Base-by-base conservation (phyloP, 345 rosid genomes). In the Salix purpurea region DNA sequence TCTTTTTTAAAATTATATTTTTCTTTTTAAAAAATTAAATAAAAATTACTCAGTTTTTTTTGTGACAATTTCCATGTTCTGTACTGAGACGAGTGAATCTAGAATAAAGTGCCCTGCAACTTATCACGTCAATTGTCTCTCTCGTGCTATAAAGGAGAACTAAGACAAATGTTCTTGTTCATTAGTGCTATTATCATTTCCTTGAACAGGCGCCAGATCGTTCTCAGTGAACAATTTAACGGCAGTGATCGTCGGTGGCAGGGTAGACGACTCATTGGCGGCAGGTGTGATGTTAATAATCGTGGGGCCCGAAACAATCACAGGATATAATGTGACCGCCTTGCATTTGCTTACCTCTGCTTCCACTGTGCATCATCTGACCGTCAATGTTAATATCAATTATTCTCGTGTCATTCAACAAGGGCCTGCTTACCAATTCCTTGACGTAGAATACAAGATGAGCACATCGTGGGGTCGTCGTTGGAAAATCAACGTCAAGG, bases 371-470 rank as follows among this genome's bases (percentile, higher is more conserved):
- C 77, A 30, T 67, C 39, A 58, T 44, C 61, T 46, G 26, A 48
- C 78, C 76, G 81, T 76, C 12, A 16, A 79, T 23, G 69, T 69
- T 26, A 21, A 79, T 66, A n/a, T 70, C 81, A 0, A 79, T 18
- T 60, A 76, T 65, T 46, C 76, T 73, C 4, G 79, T 44, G n/a
- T 76, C 76, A 39, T 70, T 70, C 1, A 64, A 40, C 4, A 18
- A 4, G 18, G 78, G 68, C 23, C 67, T 40, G 36, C 0, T 44
- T 2, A n/a, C 39, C 18, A 54, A 6, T 16, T 76, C 78, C 1
- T 75, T 24, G 61, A 83, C 70, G 67, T 77, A 70, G 70, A 83
- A 54, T 21, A 76, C 83, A 48, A 83, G 36, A 34, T 65, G 77
- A 12, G 76, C 71, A 4, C 76, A 23, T 46, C 26, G 80, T n/a